Conservation (phyloP, 2,329 filamentous ascomycete species). For the Xylariales sp. region DNA sequence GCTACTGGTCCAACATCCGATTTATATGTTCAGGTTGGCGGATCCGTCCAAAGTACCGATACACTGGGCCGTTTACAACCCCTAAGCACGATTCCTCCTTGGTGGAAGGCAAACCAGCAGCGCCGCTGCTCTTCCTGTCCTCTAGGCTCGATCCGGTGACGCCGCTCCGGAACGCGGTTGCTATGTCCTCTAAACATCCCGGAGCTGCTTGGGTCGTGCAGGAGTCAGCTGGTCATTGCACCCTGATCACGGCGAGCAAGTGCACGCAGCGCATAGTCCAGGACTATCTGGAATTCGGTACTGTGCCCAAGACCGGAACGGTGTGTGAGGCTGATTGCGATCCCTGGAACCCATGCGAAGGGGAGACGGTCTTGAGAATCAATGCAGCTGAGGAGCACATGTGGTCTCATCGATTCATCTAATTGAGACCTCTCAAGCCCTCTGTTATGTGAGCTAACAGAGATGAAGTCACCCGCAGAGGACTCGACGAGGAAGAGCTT, state of each 20-base stretch:
- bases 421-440: too few relatives aligned
- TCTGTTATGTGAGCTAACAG: too few relatives aligned
- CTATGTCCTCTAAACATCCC: slow-evolving; percentile 15
- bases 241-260: slow-evolving; percentile 2
- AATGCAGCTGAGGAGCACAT: too few relatives aligned
- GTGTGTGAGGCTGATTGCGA: not conserved
- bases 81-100: slow-evolving; percentile 15
- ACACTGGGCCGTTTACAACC: slow-evolving; percentile 25
- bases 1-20: slow-evolving; percentile 30
- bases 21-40: slow-evolving; percentile 35
- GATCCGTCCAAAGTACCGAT: slow-evolving; percentile 35
- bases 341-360: slow-evolving; percentile 1
- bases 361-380: not conserved
- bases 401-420: too few relatives aligned
- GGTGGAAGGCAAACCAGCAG: slow-evolving; percentile 29
- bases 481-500: too few relatives aligned
- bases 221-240: slow-evolving; percentile 17
- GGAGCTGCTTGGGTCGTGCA: slow-evolving; percentile 16
- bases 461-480: too few relatives aligned
- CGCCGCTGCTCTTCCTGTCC: slow-evolving; percentile 39
- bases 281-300: slow-evolving; percentile 1
- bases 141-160: slow-evolving; percentile 42
- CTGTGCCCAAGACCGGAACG: not conserved
- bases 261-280: slow-evolving; percentile 5
- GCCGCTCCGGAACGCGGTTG: slow-evolving; percentile 32